Evolutionary conservation across 179 eudicot species (phyloP).

Genomic region (Dionaea muscipula): DNA sequence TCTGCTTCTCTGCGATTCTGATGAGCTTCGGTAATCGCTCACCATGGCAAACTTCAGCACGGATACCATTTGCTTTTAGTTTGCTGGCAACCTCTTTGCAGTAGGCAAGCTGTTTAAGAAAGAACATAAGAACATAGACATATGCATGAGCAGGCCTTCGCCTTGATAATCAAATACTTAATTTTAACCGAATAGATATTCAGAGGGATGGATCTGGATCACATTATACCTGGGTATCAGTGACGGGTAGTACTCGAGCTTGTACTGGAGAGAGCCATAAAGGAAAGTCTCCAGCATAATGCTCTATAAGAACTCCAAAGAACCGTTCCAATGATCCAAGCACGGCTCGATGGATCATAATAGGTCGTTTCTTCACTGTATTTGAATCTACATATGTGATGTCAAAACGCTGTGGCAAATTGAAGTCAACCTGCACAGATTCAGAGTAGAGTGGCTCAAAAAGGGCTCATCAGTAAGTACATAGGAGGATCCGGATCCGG

Average conservation of each 20-base stretch:
- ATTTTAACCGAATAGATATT: background rate
- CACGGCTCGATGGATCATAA: conserved; percentile 95
- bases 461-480: conserved; percentile 2
- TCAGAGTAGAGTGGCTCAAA: too few relatives aligned
- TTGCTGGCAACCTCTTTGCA: conserved; percentile 46
- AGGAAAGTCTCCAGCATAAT: conserved; percentile 95
- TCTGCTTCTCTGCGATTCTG: conserved; percentile 81
- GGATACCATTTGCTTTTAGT: conserved; percentile 53
- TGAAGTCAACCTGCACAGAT: conserved; percentile 70
- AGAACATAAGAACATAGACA: background rate
- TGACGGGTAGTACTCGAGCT: conserved; percentile 81
- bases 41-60: conserved; percentile 79
- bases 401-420: conserved; percentile 88
- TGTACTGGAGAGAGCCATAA: conserved; percentile 90
- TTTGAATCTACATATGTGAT: conserved; percentile 79
- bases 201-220: background rate
- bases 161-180: too few relatives aligned
- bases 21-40: conserved; percentile 87
- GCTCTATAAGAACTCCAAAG: conserved; percentile 92
- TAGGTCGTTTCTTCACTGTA: conserved; percentile 78
- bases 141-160: too few relatives aligned
- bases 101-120: conserved; percentile 44
- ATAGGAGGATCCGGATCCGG: too few relatives aligned
- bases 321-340: conserved; percentile 93
- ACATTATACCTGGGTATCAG: conserved; percentile 91